These are phyloP conservation scores for Helianthus tuberosus DNA, from an alignment of 129 eudicot genomes.

Conservation along the genomic window DNA sequence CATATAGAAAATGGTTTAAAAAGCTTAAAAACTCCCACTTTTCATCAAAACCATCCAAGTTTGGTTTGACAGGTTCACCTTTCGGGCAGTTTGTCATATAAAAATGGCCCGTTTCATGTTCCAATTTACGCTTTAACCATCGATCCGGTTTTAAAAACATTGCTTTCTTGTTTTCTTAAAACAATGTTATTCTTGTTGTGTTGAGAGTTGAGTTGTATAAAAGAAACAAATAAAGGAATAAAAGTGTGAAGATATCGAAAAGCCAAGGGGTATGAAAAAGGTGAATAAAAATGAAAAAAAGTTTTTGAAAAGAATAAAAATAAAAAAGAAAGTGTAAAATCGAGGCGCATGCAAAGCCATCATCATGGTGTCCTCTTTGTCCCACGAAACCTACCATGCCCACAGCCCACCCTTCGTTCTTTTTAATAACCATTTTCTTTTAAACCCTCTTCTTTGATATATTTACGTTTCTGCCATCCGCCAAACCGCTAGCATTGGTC, in stretches of 20 bases:
- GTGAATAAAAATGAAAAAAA: not conserved
- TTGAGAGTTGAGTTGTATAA: constrained; percentile 1
- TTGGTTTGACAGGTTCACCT: not conserved
- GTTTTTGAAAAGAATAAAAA: constrained; percentile 32
- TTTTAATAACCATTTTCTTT: not conserved
- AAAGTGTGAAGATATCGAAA: constrained; percentile 2
- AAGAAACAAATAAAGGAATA: constrained; percentile 16
- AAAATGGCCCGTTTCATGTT: not conserved
- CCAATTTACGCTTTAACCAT: not conserved
- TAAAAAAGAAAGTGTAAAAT: constrained; percentile 5
- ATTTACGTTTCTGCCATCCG: constrained; percentile 31
- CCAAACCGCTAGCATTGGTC: constrained; percentile 3
- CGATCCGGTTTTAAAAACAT: not conserved
- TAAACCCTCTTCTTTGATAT: not conserved
- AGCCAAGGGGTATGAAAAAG: constrained; percentile 8
- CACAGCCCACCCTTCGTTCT: constrained; percentile 21
- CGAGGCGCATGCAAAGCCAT: constrained; percentile 84
- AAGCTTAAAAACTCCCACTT: not conserved
- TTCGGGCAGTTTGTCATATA: not conserved
- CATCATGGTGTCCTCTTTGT: constrained; percentile 73
- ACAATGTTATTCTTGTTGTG: not conserved
- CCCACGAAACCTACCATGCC: constrained; percentile 47
- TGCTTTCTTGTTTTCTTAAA: not conserved
- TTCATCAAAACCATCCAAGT: not conserved
- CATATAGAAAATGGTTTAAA: too few relatives aligned